Evolutionary conservation across 2,329 filamentous ascomycete genomes (phyloP), one percentile per base, ranked within the genome.

Genomic region (Aspergillus neoniger): DNA sequence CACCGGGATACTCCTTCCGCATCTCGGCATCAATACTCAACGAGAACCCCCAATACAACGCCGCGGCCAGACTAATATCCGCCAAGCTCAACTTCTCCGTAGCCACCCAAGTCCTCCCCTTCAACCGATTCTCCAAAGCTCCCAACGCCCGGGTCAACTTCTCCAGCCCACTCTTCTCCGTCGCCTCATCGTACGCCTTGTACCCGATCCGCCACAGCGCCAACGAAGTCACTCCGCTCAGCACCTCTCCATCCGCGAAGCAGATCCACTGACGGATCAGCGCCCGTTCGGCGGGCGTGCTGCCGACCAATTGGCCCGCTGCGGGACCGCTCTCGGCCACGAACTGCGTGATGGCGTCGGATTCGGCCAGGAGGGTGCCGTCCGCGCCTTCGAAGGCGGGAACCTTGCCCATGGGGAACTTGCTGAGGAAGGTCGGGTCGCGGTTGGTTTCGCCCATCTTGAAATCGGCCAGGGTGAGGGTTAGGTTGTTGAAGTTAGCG

Each of bases 331-430:
- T 75, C 56, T 77, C 77, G 48, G 81, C 80, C 38, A 83, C 60
- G 70, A 80, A 83, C 44, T 72, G 71, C 17, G 74, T 70, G 67
- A 85, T 85, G 58, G 82, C 82, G 32, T 76, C 74, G 36, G 76
- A 75, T 64, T 84, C 82, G 63, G 76, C 67, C 38, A 85, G 58
- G 62, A 61, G 70, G 69, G 48, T 53, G 51, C 81, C 81, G 65
- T 83, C 80, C 21, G 79, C 71, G 38, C 73, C 75, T 67, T 83
- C 81, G 59, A 84, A 78, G 41, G 76, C 78, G 14, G 82, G 82
- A 5, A 83, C 78, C 67, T 83, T 84, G 68, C 82, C 82, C 38
- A 81, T 67, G 14, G 82, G 81, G 72, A 84, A 85, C 65, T 84
- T 84, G 71, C 78, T 60, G 12, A 80, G 70, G 73, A 79, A 84